A percentile compares a stretch with the other conserved stretches of the same genome.
These are phyloP conservation scores for Pyrenula massariospora DNA, from an alignment of 495 filamentous ascomycete genomes.

Conservation along the genomic window DNA sequence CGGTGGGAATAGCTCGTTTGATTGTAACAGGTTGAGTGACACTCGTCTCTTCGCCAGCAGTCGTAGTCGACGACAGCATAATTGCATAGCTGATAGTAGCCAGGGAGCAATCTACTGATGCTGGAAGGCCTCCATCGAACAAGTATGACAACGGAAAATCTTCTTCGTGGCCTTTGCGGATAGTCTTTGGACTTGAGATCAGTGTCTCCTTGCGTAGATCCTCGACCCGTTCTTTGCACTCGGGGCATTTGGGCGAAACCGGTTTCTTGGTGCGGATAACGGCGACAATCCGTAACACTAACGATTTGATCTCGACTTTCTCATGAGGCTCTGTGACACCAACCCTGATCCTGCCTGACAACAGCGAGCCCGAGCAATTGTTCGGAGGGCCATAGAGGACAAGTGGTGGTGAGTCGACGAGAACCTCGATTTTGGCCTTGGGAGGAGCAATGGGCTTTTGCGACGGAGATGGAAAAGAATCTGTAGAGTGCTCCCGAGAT, in stretches of 20 bases:
- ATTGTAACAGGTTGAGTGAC: slow-evolving; percentile 54
- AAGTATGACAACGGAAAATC: slow-evolving; percentile 87
- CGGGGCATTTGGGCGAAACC: slow-evolving; percentile 60
- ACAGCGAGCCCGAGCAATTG: slow-evolving; percentile 71
- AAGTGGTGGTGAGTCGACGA: slow-evolving; percentile 82
- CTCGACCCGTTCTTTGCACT: slow-evolving; percentile 57
- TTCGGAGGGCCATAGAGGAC: slow-evolving; percentile 68
- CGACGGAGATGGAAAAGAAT: slow-evolving; percentile 2
- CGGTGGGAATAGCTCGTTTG: slow-evolving; percentile 65
- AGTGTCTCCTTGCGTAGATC: slow-evolving; percentile 72
- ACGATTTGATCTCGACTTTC: slow-evolving; percentile 50
- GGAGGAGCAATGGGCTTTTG: slow-evolving; percentile 8
- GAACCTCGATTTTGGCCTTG: slow-evolving; percentile 54
- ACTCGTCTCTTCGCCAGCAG: slow-evolving; percentile 51
- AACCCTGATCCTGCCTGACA: slow-evolving; percentile 76
- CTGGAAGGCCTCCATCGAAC: slow-evolving; percentile 76
- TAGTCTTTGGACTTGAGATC: slow-evolving; percentile 50
- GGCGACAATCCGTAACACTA: slow-evolving; percentile 57
- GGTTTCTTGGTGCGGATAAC: slow-evolving; percentile 67
- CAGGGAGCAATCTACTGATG: slow-evolving; percentile 62
- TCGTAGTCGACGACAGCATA: slow-evolving; percentile 50
- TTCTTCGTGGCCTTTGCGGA: slow-evolving; percentile 52
- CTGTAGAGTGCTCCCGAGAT: slow-evolving; percentile 6
- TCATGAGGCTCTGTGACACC: slow-evolving; percentile 44
- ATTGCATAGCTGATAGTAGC: slow-evolving; percentile 71